Evolutionary conservation across 768 basidiomycete species (phyloP), one percentile per base, ranked within the genome.

Genomic region (Amanita rubescens): DNA sequence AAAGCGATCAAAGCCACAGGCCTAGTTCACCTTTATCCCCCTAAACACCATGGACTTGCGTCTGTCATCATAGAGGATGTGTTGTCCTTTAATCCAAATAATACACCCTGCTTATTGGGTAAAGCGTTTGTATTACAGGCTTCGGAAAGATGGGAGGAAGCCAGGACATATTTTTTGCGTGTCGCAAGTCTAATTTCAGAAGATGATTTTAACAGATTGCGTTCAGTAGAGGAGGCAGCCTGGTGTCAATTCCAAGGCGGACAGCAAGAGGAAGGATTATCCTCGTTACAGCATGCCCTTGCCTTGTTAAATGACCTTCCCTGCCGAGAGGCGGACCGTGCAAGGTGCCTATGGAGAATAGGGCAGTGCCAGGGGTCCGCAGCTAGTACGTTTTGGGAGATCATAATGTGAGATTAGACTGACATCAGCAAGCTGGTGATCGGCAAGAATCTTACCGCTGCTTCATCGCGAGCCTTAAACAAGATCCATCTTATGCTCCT

Each of bases 41-140:
- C 95, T 0, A 94, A 94, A 60, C 87, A 97, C 60, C 95, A 98
- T 63, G 59, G 71, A 10, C 82, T 85, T 49, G 95, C 96, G 1
- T 70, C 85, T 22, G 71, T 76, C 15, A 75, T 96, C 9, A 73
- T 97, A 19, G 80, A 88, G 30, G 80, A 84, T 3, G 75, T 95
- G 14, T 77, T 98, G 0, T 59, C 70, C 2, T 68, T 75, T 32
- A 80, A 85, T 35, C 80, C 87, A 0, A 61, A 77, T 48, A 85
- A 92, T 59, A 69, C 81, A 8, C 65, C 75, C 11, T 83, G 82
- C 24, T 72, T 95, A 39, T 82, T 94, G 69, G 82, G 83, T 14
- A 79, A 80, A 43, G 95, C 83, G 0, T 87, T 84, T 59, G 75
- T 97, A 38, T 69, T 86, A 5, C 79, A 91, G 63, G 66, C 78